phyloP scores from a whole-genome alignment of 1,284 basidiomycete genomes.

The Anthracocystis setariae region DNA sequence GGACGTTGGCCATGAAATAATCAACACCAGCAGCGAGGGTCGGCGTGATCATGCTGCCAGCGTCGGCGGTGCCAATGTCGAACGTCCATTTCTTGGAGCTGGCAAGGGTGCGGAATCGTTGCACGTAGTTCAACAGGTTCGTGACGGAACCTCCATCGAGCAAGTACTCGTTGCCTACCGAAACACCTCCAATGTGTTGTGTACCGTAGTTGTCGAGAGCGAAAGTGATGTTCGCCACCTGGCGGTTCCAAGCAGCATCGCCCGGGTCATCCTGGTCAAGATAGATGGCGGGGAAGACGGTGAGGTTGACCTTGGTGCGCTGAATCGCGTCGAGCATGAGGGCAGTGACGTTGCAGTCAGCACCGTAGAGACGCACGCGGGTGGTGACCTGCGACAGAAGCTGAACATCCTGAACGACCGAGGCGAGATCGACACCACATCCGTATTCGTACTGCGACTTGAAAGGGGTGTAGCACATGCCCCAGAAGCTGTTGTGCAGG shows the following conservation, averaged over 20 bases:
- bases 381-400: constrained; percentile 35
- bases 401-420: constrained; percentile 34
- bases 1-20: constrained; percentile 47
- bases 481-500: constrained; percentile 41
- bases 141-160: constrained; percentile 31
- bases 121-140: constrained; percentile 32
- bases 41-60: constrained; percentile 37
- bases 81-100: constrained; percentile 25
- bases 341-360: constrained; percentile 49
- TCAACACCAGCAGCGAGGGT: constrained; percentile 39
- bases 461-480: constrained; percentile 47
- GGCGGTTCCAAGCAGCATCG: constrained; percentile 25
- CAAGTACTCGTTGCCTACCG: constrained; percentile 47
- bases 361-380: constrained; percentile 34
- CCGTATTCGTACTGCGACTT: constrained; percentile 38
- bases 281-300: constrained; percentile 44
- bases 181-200: constrained; percentile 32
- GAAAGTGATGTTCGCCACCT: constrained; percentile 38
- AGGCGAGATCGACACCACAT: constrained; percentile 33
- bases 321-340: constrained; percentile 42
- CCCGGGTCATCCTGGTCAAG: constrained; percentile 28
- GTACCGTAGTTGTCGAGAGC: constrained; percentile 41
- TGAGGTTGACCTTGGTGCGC: constrained; percentile 43
- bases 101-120: constrained; percentile 29
- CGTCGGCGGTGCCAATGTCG: constrained; percentile 41